Base-by-base conservation (phyloP, 139 green algal species). In the Spirogloea muscicola region DNA sequence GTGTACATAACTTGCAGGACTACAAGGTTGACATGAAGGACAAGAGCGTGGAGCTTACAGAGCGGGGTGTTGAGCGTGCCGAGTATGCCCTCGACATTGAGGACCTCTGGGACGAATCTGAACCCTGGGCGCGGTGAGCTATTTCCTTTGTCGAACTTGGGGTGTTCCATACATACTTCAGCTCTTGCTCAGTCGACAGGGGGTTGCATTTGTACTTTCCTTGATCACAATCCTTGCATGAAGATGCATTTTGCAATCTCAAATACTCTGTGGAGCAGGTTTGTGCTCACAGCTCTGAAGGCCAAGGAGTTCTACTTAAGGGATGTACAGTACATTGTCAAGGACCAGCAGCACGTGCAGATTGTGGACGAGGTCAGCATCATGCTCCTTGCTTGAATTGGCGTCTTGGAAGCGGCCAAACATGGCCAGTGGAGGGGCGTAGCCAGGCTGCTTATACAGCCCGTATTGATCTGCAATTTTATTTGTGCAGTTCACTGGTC, bases 251-350 rank as follows among this genome's bases (percentile, higher is more conserved):
- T n/a, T n/a, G n/a, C n/a, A n/a, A n/a, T n/a, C n/a, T n/a, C n/a
- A n/a, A n/a, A n/a, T n/a, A n/a, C n/a, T n/a, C n/a, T n/a, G n/a
- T 91, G 86, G 86, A 88, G 77, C 59, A 41, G 48, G 4, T 88
- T 73, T 62, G 33, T 94, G 2, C 37, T 86, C 25, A 83, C 68
- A 27, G 82, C 85, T 1, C 44, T 90, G 10, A 81, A 80, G 13
- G 88, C 89, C 0, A 71, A 83, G 51, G 55, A 88, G 44, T 63
- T 83, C 16, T 88, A 85, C 68, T 2, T 65, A 46, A 52, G 51
- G 1, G 80, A 92, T 63, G 31, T 84, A 31, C 58, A 94, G 46
- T 94, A 94, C 77, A 88, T 93, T 18, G 77, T 92, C 1, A 41
- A 52, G 0, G 81, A 81, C 34, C 69, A 67, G 31, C 42, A 87